Evolutionary conservation across 164 flowering plant genomes (phyloP).

Genomic region (Saururus chinensis): DNA sequence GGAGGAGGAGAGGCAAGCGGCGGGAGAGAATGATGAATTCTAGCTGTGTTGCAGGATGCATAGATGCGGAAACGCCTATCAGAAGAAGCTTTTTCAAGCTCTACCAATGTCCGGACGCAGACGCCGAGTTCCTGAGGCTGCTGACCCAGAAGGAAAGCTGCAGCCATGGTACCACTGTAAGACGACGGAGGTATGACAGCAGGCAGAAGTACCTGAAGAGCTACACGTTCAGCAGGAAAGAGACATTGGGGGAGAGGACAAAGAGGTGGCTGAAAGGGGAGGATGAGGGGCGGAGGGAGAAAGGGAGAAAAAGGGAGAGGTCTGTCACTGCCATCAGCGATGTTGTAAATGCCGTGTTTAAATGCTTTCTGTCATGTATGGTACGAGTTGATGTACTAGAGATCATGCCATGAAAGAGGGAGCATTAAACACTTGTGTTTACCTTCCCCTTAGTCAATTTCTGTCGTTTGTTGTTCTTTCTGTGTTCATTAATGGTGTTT

Average conservation of each 20-base stretch:
- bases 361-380: slow-evolving; percentile 16
- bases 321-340: neutral
- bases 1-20: no score
- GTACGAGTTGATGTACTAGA: slow-evolving; percentile 19
- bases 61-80: slow-evolving; percentile 11
- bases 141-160: neutral
- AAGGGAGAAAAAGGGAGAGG: slow-evolving; percentile 1
- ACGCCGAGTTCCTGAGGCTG: slow-evolving; percentile 18
- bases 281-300: neutral
- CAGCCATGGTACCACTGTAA: neutral
- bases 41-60: slow-evolving; percentile 12
- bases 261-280: slow-evolving; percentile 15
- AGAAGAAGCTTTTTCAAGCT: slow-evolving; percentile 17
- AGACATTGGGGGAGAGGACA: slow-evolving; percentile 11
- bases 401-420: neutral
- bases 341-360: slow-evolving; percentile 6
- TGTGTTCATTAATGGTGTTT: neutral
- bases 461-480: neutral
- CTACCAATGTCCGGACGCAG: slow-evolving; percentile 21
- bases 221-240: slow-evolving; percentile 20
- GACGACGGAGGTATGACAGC: slow-evolving; percentile 13
- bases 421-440: neutral
- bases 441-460: neutral
- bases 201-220: slow-evolving; percentile 30
- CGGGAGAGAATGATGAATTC: slow-evolving; percentile 9